Conservation (phyloP, 202 grass and related monocot species). For the Zizania palustris region DNA sequence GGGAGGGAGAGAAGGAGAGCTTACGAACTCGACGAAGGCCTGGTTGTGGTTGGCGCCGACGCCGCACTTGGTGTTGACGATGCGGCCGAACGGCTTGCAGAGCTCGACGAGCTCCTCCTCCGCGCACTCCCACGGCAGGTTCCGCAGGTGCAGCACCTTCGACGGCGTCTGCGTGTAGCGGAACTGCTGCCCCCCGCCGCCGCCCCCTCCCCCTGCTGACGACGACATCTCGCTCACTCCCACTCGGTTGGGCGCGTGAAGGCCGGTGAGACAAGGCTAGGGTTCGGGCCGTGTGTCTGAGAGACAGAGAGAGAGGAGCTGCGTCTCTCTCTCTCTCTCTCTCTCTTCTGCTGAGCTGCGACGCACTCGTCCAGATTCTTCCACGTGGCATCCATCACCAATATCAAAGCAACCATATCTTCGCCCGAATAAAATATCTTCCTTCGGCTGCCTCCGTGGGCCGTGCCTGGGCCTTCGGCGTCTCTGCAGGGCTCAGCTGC, state of each 20-base stretch:
- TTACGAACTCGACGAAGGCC: constrained; percentile 94
- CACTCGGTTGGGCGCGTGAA: not conserved
- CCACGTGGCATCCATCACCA: not conserved
- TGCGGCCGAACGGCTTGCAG: constrained; percentile 83
- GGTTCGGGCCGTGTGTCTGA: constrained; percentile 17
- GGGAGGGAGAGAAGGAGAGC: not conserved
- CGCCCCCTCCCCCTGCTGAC: constrained; percentile 39
- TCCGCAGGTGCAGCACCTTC: constrained; percentile 86
- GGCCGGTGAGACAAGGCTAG: constrained; percentile 28
- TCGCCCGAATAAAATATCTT: too few species aligned
- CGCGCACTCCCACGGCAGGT: constrained; percentile 79
- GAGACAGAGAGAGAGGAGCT: too few species aligned
- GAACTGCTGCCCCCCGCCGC: constrained; percentile 60
- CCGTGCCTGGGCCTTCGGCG: too few species aligned
- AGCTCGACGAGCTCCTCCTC: constrained; percentile 86
- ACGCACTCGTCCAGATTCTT: not conserved
- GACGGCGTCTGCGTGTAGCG: constrained; percentile 85
- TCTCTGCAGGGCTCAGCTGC: too few species aligned
- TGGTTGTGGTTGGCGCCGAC: constrained; percentile 93
- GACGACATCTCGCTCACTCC: constrained; percentile 48
- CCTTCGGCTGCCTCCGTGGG: too few species aligned
- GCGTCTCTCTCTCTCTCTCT: too few species aligned
- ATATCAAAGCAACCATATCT: not conserved
- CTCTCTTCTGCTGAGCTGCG: not conserved
- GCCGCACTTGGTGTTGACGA: constrained; percentile 81